A percentile compares a stretch with the other conserved stretches of the same genome.
These are phyloP conservation scores for Tilletia horrida DNA, from an alignment of 1,284 basidiomycete species.

Conservation along the genomic window DNA sequence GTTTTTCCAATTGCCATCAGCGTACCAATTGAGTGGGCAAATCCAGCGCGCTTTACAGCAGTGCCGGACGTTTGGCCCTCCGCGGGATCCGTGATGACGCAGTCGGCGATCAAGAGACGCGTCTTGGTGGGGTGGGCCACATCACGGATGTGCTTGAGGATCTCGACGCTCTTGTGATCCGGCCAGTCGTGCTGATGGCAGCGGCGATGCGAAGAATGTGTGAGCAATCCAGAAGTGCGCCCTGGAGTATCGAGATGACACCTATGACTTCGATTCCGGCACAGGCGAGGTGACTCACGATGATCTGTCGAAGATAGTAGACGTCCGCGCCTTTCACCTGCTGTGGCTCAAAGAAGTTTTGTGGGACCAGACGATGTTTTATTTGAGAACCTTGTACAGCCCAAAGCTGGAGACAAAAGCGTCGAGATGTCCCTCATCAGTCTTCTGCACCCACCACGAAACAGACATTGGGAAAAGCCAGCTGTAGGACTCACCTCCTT, in stretches of 20 bases:
- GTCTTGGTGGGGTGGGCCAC: background rate
- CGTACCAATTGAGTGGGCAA: no score
- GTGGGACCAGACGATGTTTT: slow-evolving; percentile 10
- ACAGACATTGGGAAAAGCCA: background rate
- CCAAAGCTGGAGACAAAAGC: slow-evolving; percentile 8
- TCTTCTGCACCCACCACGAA: background rate
- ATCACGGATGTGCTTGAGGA: slow-evolving; percentile 6
- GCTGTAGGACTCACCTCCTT: slow-evolving; percentile 5
- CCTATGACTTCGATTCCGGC: no score
- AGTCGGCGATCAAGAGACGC: slow-evolving; percentile 9
- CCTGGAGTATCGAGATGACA: no score
- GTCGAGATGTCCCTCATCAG: no score
- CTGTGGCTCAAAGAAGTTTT: slow-evolving; percentile 22
- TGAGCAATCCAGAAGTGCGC: background rate
- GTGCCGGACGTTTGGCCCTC: background rate
- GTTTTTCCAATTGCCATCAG: no score
- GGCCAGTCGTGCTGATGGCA: background rate
- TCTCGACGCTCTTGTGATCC: background rate
- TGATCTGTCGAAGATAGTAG: slow-evolving; percentile 17
- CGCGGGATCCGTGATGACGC: background rate
- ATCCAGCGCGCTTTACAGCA: background rate
- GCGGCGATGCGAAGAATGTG: background rate
- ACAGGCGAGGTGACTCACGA: slow-evolving; percentile 18
- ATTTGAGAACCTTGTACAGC: background rate
- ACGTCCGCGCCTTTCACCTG: slow-evolving; percentile 18